Evolutionary conservation across 495 filamentous ascomycete genomes (phyloP), one percentile per base, ranked within the genome.

Genomic region (Rhypophila decipiens): DNA sequence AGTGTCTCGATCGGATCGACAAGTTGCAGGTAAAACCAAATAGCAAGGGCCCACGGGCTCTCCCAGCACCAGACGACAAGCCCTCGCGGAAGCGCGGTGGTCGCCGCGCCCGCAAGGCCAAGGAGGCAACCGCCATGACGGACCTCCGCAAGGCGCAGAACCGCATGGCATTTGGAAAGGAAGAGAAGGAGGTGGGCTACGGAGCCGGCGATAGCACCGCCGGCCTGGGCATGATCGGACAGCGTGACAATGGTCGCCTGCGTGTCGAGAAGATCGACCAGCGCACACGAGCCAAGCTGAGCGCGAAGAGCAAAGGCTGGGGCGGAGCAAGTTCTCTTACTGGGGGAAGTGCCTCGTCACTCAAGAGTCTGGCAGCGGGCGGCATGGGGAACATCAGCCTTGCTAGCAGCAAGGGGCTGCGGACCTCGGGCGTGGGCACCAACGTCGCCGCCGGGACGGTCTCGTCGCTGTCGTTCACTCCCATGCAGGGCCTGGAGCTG

Each of bases 251-350:
- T 47, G 94, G 93, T 21, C 84, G 87, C 10, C 85, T 98, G 47
- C 84, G 93, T 33, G 85, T 79, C 13, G 72, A 86, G 22, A 89
- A 96, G 64, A 87, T 97, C 58, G 94, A 98, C 61, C 87, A 95
- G 56, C 80, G 90, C 36, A 98, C 93, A 17, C 77, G 87, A 42
- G 93, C 94, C 29, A 95, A 88, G 62, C 78, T 97, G 23, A 88
- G 85, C 60, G 91, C 94, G 56, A 95, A 91, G 73, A 93, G 93
- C 69, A 89, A 94, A 58, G 94, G 93, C 37, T 98, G 94, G 94
- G 91, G 89, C 39, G 82, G 75, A 22, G 76, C 78, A 39, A 80
- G 78, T 20, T 86, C 87, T 5, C 79, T 86, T 22, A 63, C 78
- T 53, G 71, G 78, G 50, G 80, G 82, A 10, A 79, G 77, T 10